Evolutionary conservation across 1,139 yeast species (phyloP).

Genomic region (Spathaspora sp.): DNA sequence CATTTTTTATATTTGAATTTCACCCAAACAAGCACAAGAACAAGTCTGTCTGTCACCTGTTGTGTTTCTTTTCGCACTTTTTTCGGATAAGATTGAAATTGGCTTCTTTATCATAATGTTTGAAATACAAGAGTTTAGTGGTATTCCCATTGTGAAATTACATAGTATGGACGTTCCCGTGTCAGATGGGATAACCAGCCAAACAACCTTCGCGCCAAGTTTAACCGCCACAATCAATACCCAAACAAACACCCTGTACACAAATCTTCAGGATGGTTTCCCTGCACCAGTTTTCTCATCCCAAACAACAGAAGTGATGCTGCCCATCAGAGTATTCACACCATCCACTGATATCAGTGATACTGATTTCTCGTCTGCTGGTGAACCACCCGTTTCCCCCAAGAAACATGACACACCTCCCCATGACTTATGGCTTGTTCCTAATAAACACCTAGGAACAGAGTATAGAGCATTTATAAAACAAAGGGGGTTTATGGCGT

Average conservation of each 20-base stretch:
- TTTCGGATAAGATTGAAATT: not conserved
- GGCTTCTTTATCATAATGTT: not conserved
- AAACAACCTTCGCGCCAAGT: not conserved
- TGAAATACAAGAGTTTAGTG: not conserved
- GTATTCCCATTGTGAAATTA: not conserved
- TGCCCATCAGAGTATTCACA: not conserved
- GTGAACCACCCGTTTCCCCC: not conserved
- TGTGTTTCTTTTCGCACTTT: not conserved
- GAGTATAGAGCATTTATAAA: slow-evolving; percentile 48
- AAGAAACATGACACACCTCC: not conserved
- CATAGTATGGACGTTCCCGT: not conserved
- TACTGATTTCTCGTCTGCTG: not conserved
- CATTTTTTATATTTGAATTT: not conserved
- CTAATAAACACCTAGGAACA: slow-evolving; percentile 8
- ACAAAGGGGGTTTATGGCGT: slow-evolving; percentile 52
- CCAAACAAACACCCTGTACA: not conserved
- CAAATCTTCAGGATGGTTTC: not conserved
- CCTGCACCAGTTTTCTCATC: not conserved
- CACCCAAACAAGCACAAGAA: not conserved
- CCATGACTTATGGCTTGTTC: slow-evolving; percentile 2
- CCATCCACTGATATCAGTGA: not conserved
- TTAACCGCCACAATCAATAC: not conserved
- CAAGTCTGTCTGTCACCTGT: not conserved
- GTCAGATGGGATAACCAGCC: not conserved
- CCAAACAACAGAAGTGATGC: not conserved